Base-by-base conservation (phyloP, 1,284 basidiomycete species). In the Malassezia slooffiae region DNA sequence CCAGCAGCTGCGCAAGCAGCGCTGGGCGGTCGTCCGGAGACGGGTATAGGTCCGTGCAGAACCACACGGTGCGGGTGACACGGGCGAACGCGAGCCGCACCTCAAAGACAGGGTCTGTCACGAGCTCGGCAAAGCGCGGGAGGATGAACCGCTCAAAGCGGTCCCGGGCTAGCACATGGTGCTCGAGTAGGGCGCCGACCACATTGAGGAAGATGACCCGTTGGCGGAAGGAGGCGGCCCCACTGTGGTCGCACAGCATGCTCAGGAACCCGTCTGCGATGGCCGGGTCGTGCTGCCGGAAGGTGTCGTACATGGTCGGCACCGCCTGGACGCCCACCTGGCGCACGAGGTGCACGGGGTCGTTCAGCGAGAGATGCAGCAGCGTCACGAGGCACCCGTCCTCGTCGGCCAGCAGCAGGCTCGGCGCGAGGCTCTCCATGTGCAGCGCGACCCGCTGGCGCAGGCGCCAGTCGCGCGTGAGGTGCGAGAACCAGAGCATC, bases 51-150 rank as follows among this genome's bases (percentile, higher is more conserved):
- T 41, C 31, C 21, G 30, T 26, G 35, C 17, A 22, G 15, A 27
- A 38, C 55, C 73, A 76, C 37, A 81, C 69, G 31, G 72, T 67
- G 28, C 77, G 76, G 16, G 80, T 71, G 23, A 84, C 74, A 33
- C 84, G 77, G 11, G 88, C 81, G 1, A 90, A 75, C 6, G 80
- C 82, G 46, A 95, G 85, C 31, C 88, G 78, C 34, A 96, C 87
- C 58, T 89, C 88, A 37, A 86, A 74, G 19, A 95, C 79, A n/a
- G 63, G 67, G 48, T 66, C 65, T 63, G 91, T 86, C 12, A 78
- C 77, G 35, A 93, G 75, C 35, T 68, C 62, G 23, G 74, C 71
- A 10, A 93, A 70, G 12, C 75, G 71, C 35, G 74, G 70, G 68
- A 86, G 77, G 51, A 82, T 77, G 33, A 75, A 71, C 43, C 78